Base-by-base conservation (phyloP, 176 grass and related monocot genomes). In the Phragmites australis region DNA sequence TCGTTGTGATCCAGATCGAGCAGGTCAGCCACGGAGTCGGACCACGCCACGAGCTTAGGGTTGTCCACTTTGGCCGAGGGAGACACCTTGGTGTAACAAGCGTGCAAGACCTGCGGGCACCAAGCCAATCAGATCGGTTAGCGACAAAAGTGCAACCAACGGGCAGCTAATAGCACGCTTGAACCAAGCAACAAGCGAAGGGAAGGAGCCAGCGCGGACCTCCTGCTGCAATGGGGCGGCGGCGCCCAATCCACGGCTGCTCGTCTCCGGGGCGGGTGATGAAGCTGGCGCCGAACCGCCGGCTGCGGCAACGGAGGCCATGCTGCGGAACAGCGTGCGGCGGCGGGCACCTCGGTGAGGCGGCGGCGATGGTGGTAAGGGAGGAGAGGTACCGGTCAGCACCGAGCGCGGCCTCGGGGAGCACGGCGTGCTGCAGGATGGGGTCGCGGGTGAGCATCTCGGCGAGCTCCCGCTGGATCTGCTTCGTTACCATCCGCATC, bases 1-100 rank as follows among this genome's bases (percentile, higher is more conserved):
- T 94, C 92, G 72, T 93, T 90, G 72, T 87, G 90, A 89, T 98
- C 96, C 83, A 98, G 84, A 93, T 98, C 96, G 75, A 98, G 90
- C 48, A 94, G 63, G 47, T 98, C 83, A 0, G 96, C 96, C 17
- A 93, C 86, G 5, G 85, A 85, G 1, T 87, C 76, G 6, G 96
- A 98, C 92, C 90, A 98, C 1, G 78, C 90, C 23, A 94, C 86
- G 45, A 98, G 84, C 86, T 91, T 86, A 18, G 96, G 96, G 26
- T 82, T 86, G 29, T 98, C 96, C 42, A 98, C 92, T 61, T 94
- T 79, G 10, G 64, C 96, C 6, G 90, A 91, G 54, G 96, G 96
- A 46, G 86, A 71, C 52, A 98, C 95, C 68, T 83, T 94, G 42
- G 86, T 84, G 88, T 93, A 94, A 72, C 92, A 98, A 29, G 95